Evolutionary conservation across 2,329 filamentous ascomycete species (phyloP).

Genomic region (Thyridium curvatum): DNA sequence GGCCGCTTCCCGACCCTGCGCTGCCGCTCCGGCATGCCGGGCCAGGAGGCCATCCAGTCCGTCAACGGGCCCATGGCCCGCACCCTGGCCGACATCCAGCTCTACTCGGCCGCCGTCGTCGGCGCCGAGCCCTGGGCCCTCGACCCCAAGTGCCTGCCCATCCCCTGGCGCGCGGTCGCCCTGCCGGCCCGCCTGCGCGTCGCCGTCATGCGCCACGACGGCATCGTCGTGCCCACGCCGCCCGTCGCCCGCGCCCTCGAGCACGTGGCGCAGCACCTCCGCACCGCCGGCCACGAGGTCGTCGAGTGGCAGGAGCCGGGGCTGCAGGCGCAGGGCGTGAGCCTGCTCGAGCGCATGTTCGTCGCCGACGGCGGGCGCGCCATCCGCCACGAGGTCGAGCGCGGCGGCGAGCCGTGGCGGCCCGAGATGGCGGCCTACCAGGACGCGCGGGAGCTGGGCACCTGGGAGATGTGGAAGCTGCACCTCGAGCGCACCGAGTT

Average conservation of each 20-base stretch:
- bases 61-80: constrained; percentile 59
- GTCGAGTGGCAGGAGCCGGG: constrained; percentile 39
- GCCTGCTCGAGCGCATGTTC: constrained; percentile 38
- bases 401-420: constrained; percentile 33
- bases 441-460: constrained; percentile 28
- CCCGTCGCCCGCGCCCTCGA: constrained; percentile 53
- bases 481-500: constrained; percentile 36
- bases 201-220: constrained; percentile 60
- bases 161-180: constrained; percentile 42
- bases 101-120: constrained; percentile 48
- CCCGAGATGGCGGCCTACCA: constrained; percentile 28
- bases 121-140: constrained; percentile 46
- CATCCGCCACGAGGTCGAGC: constrained; percentile 10
- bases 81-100: constrained; percentile 46
- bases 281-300: constrained; percentile 41
- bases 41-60: constrained; percentile 58
- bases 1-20: constrained; percentile 53
- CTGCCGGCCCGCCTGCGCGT: constrained; percentile 40
- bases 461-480: constrained; percentile 40
- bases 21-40: constrained; percentile 51
- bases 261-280: constrained; percentile 34
- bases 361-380: constrained; percentile 35
- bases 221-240: constrained; percentile 58
- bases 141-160: constrained; percentile 52
- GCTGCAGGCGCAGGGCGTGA: constrained; percentile 30